Conservation (phyloP, 164 flowering plant species). For the Tetracentron sinense region DNA sequence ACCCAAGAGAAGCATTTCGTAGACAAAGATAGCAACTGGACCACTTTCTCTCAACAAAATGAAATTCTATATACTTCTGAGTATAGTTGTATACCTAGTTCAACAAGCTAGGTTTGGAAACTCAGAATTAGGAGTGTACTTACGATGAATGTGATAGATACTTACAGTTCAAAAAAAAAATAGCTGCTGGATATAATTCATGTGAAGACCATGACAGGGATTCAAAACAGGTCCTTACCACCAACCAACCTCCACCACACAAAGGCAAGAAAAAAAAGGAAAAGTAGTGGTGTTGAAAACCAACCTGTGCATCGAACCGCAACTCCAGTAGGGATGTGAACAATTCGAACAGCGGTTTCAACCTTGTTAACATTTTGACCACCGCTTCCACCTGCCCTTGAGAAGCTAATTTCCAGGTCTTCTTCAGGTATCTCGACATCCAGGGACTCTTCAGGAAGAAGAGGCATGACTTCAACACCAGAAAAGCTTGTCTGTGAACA, state of each 20-base stretch:
- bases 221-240: too few relatives aligned
- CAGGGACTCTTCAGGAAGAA: slow-evolving; percentile 85
- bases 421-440: slow-evolving; percentile 90
- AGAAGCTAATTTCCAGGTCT: slow-evolving; percentile 78
- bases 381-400: slow-evolving; percentile 96
- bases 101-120: background rate
- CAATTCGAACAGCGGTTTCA: slow-evolving; percentile 93
- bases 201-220: too few relatives aligned
- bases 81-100: too few relatives aligned
- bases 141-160: too few relatives aligned
- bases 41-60: background rate
- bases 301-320: slow-evolving; percentile 89
- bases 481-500: slow-evolving; percentile 83
- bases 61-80: background rate
- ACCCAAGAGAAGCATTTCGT: background rate
- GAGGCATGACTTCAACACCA: slow-evolving; percentile 97
- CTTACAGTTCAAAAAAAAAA: too few relatives aligned
- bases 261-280: too few relatives aligned
- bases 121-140: background rate
- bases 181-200: too few relatives aligned
- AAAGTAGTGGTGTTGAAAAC: too few relatives aligned
- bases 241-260: too few relatives aligned
- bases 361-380: slow-evolving; percentile 99
- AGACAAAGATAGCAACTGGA: background rate
- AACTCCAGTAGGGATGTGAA: slow-evolving; percentile 94